These are phyloP conservation scores for Pseudocercospora macadamiae DNA, from an alignment of 2,329 filamentous ascomycete genomes.

Conservation along the genomic window DNA sequence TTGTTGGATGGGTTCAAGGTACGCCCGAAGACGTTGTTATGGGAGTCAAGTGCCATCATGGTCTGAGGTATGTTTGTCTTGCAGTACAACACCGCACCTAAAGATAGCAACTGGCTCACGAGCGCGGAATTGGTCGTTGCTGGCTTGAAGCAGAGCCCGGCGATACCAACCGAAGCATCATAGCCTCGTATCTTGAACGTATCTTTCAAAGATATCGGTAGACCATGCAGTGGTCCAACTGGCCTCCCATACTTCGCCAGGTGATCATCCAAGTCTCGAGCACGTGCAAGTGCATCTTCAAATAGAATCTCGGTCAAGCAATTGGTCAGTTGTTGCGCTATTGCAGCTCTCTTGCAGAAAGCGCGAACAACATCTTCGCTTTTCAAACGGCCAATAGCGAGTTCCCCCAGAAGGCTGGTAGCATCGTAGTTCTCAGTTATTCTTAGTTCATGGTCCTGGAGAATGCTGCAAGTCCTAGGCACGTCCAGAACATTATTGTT, in stretches of 20 bases:
- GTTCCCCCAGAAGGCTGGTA: slow-evolving; percentile 41
- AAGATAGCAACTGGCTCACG: slow-evolving; percentile 47
- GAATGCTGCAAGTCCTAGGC: slow-evolving; percentile 56
- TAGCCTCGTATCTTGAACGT: slow-evolving; percentile 41
- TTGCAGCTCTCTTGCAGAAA: slow-evolving; percentile 53
- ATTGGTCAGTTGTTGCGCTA: slow-evolving; percentile 52
- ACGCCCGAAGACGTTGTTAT: slow-evolving; percentile 56
- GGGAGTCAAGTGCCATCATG: slow-evolving; percentile 53
- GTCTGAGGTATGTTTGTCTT: slow-evolving; percentile 56
- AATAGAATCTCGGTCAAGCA: slow-evolving; percentile 50
- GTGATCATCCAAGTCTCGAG: slow-evolving; percentile 46
- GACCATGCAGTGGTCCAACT: slow-evolving; percentile 50
- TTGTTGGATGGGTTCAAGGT: slow-evolving; percentile 54
- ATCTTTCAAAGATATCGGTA: slow-evolving; percentile 43
- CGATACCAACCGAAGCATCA: slow-evolving; percentile 47
- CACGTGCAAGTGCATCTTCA: slow-evolving; percentile 41
- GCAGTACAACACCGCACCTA: slow-evolving; percentile 54
- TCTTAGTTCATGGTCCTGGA: slow-evolving; percentile 54
- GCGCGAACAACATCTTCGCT: slow-evolving; percentile 36
- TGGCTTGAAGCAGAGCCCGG: slow-evolving; percentile 50
- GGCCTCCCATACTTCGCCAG: slow-evolving; percentile 39
- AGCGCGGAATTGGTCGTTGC: slow-evolving; percentile 56
- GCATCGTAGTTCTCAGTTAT: slow-evolving; percentile 61
- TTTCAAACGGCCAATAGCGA: slow-evolving; percentile 34
- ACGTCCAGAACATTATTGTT: slow-evolving; percentile 53